phyloP scores from a whole-genome alignment of 1,284 basidiomycete species.

The Malassezia obtusa region DNA sequence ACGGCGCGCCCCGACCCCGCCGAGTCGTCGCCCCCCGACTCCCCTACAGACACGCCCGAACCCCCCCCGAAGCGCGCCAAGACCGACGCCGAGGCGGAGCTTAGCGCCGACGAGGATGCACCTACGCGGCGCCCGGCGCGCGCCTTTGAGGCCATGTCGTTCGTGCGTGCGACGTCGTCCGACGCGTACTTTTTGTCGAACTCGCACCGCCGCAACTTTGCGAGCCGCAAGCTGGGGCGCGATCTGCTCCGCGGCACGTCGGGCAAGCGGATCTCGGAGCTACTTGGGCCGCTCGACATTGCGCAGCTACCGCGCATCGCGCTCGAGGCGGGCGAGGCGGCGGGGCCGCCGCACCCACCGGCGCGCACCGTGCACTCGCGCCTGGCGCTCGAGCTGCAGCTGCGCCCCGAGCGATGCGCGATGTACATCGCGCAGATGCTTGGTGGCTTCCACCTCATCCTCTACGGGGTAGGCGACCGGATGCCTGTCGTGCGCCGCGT shows the following conservation, averaged over 20 bases:
- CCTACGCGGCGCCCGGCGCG: slow-evolving; percentile 2
- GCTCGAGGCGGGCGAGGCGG: background rate
- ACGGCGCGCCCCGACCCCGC: too few relatives aligned
- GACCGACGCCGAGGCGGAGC: background rate
- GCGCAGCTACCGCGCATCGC: slow-evolving; percentile 7
- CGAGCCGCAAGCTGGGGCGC: slow-evolving; percentile 13
- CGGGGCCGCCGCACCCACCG: background rate
- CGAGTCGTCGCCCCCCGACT: too few relatives aligned
- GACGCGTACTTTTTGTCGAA: slow-evolving; percentile 17
- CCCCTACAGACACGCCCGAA: too few relatives aligned
- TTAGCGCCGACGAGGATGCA: background rate
- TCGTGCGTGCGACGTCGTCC: slow-evolving; percentile 14
- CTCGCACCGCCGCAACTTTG: slow-evolving; percentile 18
- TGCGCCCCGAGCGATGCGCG: background rate
- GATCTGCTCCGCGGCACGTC: slow-evolving; percentile 13
- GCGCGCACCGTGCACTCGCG: slow-evolving; percentile 8
- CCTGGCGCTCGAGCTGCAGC: slow-evolving; percentile 4
- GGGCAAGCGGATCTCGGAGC: slow-evolving; percentile 10
- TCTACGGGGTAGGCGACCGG: slow-evolving; percentile 16
- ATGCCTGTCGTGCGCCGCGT: slow-evolving; percentile 3
- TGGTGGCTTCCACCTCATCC: slow-evolving; percentile 9
- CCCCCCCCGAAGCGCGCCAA: background rate
- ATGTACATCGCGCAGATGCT: slow-evolving; percentile 11
- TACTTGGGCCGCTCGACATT: slow-evolving; percentile 11
- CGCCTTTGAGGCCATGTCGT: slow-evolving; percentile 13